Base-by-base conservation (phyloP, 2,329 filamentous ascomycete species). In the Aspergillus unguis region DNA sequence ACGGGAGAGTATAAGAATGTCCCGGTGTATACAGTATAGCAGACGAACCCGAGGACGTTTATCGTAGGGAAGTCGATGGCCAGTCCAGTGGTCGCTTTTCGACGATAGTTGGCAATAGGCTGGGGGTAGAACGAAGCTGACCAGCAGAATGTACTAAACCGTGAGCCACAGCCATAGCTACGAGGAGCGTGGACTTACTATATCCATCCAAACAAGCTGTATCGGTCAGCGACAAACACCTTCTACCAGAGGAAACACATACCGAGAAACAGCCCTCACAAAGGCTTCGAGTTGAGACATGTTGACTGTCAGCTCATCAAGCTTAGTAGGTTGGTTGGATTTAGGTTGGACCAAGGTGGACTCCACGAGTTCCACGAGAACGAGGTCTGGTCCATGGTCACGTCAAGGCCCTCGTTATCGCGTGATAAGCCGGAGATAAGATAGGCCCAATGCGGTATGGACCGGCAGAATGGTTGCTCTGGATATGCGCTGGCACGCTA, bases 81-180 rank as follows among this genome's bases (percentile, higher is more conserved):
- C 4, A 92, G 85, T 37, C 94, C 94, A 23, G 83, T 80, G 4
- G 92, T 96, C 6, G 89, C 88, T 52, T 83, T 83, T 49, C 90
- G 86, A 29, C 77, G 78, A 69, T 80, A 86, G 78, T 96, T 97
- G 57, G 90, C 81, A 55, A 95, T 74, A 5, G 88, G 84, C 69
- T 97, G 94, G 1, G 92, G 92, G 70, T 97, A 97, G 75, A 96
- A 97, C 11, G 90, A 95, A 11, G 86, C 75, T 9, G 88, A 92
- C 92, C 92, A 94, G 71, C 82, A 84, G 44, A 85, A 58, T 58
- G 83, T 86, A 72, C 75, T 77, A 17, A 35, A 33, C 52, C 29
- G 36, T 36, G 25, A 50, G 49, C 33, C 25, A 32, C 42, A 3
- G 2, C 17, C 17, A 23, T 6, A 6, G 36, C 11, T 17, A 10